phyloP scores from a whole-genome alignment of 495 filamentous ascomycete species.

The Tuber aestivum region DNA sequence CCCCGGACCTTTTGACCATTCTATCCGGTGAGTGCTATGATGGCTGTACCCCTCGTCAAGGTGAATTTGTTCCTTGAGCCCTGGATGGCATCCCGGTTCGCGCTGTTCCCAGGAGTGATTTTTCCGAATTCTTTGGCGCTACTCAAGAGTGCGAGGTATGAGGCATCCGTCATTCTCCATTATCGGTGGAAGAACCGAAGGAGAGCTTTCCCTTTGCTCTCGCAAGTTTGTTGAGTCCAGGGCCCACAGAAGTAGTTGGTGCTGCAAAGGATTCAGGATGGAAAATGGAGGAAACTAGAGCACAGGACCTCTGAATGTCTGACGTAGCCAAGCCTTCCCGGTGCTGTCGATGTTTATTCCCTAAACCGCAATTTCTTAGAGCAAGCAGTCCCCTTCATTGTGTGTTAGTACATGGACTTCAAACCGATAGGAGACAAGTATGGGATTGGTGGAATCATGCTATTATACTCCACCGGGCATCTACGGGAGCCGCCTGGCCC shows the following conservation, averaged over 20 bases:
- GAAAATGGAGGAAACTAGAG: background rate
- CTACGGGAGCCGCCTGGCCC: background rate
- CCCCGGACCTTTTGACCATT: constrained; percentile 55
- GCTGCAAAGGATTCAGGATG: too few relatives aligned
- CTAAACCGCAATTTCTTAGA: background rate
- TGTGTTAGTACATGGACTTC: background rate
- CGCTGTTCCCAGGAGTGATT: constrained; percentile 56
- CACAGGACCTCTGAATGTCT: background rate
- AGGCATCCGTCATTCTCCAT: constrained; percentile 50
- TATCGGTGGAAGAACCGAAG: constrained; percentile 58
- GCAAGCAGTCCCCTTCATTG: background rate
- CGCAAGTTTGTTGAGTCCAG: constrained; percentile 52
- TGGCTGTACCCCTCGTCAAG: constrained; percentile 49
- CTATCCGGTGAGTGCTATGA: constrained; percentile 49
- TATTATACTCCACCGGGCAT: too few relatives aligned
- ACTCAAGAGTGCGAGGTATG: constrained; percentile 49
- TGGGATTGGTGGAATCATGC: background rate
- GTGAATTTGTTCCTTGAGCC: constrained; percentile 53
- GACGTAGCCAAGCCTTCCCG: background rate
- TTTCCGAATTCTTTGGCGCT: constrained; percentile 56
- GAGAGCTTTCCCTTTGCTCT: constrained; percentile 52
- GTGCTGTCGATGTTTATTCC: background rate
- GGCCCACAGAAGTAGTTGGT: too few relatives aligned
- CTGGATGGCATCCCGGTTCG: constrained; percentile 52
- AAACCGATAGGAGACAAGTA: background rate